Evolutionary conservation across 2,329 filamentous ascomycete species (phyloP).

Genomic region (Neopestalotiopsis sp.): DNA sequence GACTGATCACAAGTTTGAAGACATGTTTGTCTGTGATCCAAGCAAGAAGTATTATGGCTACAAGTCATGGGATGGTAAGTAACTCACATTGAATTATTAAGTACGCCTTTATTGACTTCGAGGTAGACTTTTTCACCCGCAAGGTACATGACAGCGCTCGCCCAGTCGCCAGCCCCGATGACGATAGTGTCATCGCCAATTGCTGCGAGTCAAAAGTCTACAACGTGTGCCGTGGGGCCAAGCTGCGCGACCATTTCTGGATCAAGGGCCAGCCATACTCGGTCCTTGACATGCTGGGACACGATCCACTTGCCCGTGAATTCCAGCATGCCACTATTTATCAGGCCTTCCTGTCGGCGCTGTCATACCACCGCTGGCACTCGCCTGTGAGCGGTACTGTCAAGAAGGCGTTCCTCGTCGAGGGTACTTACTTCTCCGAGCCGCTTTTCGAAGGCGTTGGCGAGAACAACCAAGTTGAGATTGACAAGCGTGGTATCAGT

Average conservation of each 20-base stretch:
- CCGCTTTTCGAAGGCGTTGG: conserved; percentile 52
- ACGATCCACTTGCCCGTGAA: conserved; percentile 48
- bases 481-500: conserved; percentile 37
- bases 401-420: conserved; percentile 53
- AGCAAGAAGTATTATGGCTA: conserved; percentile 58
- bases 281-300: conserved; percentile 56
- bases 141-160: conserved; percentile 51
- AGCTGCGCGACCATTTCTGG: conserved; percentile 61
- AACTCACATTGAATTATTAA: not conserved
- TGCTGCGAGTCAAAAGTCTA: conserved; percentile 62
- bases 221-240: conserved; percentile 42
- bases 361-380: conserved; percentile 69
- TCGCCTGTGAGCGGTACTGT: conserved; percentile 61
- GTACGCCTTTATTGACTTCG: not conserved
- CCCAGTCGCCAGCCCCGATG: conserved; percentile 53
- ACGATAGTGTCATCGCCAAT: conserved; percentile 58
- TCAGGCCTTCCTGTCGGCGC: conserved; percentile 63
- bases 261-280: conserved; percentile 66
- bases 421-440: conserved; percentile 66
- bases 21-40: conserved; percentile 67
- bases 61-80: conserved; percentile 61
- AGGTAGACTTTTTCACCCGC: conserved; percentile 61
- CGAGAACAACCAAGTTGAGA: conserved; percentile 29
- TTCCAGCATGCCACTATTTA: conserved; percentile 64
- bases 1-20: conserved; percentile 56